Evolutionary conservation across 2,329 filamentous ascomycete genomes (phyloP).

Genomic region (Dactylellina drechsleri): DNA sequence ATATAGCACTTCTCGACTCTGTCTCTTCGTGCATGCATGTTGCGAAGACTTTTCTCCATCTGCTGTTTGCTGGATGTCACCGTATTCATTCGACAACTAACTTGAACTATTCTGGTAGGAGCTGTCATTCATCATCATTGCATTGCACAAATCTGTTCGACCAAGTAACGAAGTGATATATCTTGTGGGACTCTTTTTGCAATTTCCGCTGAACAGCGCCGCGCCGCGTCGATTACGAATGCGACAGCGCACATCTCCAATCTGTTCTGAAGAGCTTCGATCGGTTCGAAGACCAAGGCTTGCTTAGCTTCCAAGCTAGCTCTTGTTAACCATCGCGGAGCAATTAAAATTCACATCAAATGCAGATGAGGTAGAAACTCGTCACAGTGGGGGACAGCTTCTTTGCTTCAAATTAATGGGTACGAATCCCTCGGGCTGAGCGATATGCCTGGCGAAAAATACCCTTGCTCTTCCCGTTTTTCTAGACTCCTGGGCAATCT

Average conservation of each 20-base stretch:
- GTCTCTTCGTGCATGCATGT: conserved; percentile 37
- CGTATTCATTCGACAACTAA: neutral
- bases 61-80: neutral
- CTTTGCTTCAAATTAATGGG: neutral
- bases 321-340: neutral
- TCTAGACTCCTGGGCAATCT: conserved; percentile 40
- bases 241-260: neutral
- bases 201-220: conserved; percentile 16
- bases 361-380: conserved; percentile 24
- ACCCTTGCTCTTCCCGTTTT: conserved; percentile 28
- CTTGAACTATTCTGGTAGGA: neutral
- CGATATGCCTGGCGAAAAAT: conserved; percentile 24
- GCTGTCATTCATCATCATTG: neutral
- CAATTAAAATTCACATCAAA: neutral
- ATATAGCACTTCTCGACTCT: no score
- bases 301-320: neutral
- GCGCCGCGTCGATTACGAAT: conserved; percentile 6
- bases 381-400: conserved; percentile 29
- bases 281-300: no score
- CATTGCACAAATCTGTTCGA: neutral
- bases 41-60: conserved; percentile 37
- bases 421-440: conserved; percentile 17
- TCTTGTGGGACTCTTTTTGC: neutral
- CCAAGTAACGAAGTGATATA: no score
- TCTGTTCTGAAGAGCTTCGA: neutral